Evolutionary conservation across 208 protist genomes (phyloP).

Genomic region (Crithidia thermophila): DNA sequence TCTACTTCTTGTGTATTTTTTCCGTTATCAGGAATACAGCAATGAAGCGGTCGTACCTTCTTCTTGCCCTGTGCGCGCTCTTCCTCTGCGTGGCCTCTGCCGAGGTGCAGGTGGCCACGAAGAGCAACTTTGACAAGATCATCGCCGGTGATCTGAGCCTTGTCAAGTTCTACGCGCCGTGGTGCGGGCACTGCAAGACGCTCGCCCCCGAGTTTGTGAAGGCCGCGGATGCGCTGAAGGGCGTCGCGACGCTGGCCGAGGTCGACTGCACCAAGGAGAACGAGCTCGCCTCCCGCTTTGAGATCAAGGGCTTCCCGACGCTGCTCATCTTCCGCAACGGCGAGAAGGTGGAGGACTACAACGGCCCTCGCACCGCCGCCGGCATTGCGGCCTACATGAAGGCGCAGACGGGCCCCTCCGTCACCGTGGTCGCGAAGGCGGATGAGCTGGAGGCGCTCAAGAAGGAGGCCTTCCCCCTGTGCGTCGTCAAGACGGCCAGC

Average conservation of each 20-base stretch:
- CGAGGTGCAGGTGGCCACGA: constrained; percentile 58
- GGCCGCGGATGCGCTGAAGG: constrained; percentile 58
- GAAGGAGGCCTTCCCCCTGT: constrained; percentile 43
- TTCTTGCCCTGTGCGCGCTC: constrained; percentile 12
- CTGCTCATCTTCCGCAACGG: constrained; percentile 86
- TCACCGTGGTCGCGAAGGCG: constrained; percentile 31
- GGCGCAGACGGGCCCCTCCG: constrained; percentile 50
- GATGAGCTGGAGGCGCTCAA: constrained; percentile 73
- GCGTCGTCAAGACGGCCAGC: constrained; percentile 56
- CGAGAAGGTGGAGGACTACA: constrained; percentile 59
- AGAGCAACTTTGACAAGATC: constrained; percentile 66
- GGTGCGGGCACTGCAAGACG: constrained; percentile 96
- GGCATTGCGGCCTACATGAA: constrained; percentile 71
- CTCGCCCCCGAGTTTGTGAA: constrained; percentile 88
- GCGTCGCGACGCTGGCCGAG: constrained; percentile 62
- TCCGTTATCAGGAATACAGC: neutral
- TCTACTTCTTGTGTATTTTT: too few species aligned
- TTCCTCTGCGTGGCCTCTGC: constrained; percentile 33
- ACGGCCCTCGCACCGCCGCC: constrained; percentile 56
- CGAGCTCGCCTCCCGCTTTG: constrained; percentile 49
- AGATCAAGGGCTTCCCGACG: constrained; percentile 84
- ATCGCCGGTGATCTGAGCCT: constrained; percentile 62
- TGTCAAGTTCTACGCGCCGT: constrained; percentile 95
- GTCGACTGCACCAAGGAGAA: constrained; percentile 88
- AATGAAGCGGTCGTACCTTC: constrained; percentile 22